These are phyloP conservation scores for Platanthera zijinensis DNA, from an alignment of 106 monocot species.

Conservation along the genomic window DNA sequence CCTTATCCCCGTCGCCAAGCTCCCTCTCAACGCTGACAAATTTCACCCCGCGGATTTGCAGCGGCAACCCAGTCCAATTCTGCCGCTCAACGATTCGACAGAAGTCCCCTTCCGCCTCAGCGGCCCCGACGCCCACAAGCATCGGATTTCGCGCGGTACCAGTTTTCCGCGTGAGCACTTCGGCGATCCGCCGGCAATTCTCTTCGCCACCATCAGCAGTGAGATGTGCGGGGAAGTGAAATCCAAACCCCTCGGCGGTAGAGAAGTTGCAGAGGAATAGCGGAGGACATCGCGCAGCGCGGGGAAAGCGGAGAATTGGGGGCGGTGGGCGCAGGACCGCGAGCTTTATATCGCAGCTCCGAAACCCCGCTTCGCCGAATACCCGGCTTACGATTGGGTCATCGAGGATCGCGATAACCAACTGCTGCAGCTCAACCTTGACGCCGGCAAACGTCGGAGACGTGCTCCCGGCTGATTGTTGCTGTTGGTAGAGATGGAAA, in stretches of 20 bases:
- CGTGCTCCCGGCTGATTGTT: constrained; percentile 10
- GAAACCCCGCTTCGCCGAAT: constrained; percentile 61
- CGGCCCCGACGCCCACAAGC: constrained; percentile 59
- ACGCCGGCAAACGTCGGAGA: constrained; percentile 18
- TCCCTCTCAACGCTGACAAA: constrained; percentile 22
- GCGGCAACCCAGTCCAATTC: constrained; percentile 19
- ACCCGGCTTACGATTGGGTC: constrained; percentile 65
- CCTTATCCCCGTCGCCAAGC: neutral
- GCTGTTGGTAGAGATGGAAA: constrained; percentile 76
- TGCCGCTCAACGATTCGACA: constrained; percentile 15
- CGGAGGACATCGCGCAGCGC: constrained; percentile 40
- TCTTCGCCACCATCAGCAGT: constrained; percentile 23
- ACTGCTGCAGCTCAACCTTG: constrained; percentile 69
- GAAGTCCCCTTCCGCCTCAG: constrained; percentile 46
- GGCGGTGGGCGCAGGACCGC: constrained; percentile 54
- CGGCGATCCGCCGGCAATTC: constrained; percentile 47
- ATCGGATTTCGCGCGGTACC: constrained; percentile 32
- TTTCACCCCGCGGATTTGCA: constrained; percentile 26
- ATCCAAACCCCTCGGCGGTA: constrained; percentile 16
- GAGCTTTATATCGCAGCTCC: constrained; percentile 53
- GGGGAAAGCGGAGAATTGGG: constrained; percentile 40
- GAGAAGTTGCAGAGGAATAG: constrained; percentile 40
- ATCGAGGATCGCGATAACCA: constrained; percentile 58
- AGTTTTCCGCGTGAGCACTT: constrained; percentile 20
- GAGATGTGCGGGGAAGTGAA: constrained; percentile 6